These are phyloP conservation scores for Zostera marina DNA, from an alignment of 116 monocot species.

Conservation along the genomic window DNA sequence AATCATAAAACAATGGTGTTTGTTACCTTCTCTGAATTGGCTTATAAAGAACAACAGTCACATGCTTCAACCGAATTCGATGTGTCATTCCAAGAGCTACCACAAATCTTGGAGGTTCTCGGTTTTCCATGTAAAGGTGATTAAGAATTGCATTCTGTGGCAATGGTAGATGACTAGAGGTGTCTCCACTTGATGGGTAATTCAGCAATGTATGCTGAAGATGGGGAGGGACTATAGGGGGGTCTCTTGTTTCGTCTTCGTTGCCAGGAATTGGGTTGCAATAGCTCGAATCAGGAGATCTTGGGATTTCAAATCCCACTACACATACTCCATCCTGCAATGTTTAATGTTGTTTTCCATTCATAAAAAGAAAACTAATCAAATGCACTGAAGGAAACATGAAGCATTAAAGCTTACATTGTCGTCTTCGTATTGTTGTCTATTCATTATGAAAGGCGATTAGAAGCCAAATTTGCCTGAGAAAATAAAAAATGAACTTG, in stretches of 20 bases:
- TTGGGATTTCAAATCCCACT: conserved; percentile 57
- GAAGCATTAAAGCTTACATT: too few species aligned
- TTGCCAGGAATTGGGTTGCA: conserved; percentile 19
- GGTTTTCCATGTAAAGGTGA: conserved; percentile 75
- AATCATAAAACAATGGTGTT: too few species aligned
- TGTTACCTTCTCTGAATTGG: conserved; percentile 35
- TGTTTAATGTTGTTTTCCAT: not conserved
- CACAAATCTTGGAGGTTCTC: conserved; percentile 40
- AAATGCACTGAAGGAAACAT: not conserved
- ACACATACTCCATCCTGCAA: conserved; percentile 48
- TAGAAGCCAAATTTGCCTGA: too few species aligned
- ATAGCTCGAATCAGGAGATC: conserved; percentile 64
- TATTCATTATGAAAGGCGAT: too few species aligned
- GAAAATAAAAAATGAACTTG: too few species aligned
- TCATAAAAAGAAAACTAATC: not conserved
- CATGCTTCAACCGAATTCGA: conserved; percentile 42
- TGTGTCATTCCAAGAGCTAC: conserved; percentile 63
- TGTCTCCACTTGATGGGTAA: conserved; percentile 26
- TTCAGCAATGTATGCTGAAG: conserved; percentile 38
- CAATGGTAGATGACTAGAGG: conserved; percentile 23
- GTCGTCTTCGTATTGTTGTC: too few species aligned
- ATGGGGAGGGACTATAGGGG: conserved; percentile 52
- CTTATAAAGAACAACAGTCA: conserved; percentile 63
- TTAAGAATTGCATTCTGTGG: conserved; percentile 61
- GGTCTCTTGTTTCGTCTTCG: conserved; percentile 57